These are phyloP conservation scores for Leishmania martiniquensis DNA, from an alignment of 208 protist genomes.

Conservation along the genomic window DNA sequence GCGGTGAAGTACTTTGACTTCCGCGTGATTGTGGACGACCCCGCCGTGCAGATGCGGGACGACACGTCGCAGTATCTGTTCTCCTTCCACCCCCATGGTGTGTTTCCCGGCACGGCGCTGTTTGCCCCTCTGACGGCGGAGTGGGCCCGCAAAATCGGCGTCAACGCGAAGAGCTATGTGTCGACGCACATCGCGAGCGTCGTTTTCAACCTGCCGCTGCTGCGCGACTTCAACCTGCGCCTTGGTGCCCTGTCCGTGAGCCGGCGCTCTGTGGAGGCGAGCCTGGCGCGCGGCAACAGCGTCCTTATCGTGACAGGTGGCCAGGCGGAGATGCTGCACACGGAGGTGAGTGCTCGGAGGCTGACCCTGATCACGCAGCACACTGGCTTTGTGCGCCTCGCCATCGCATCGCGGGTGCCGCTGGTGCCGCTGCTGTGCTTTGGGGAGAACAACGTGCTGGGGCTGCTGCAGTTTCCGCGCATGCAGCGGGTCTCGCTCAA, in stretches of 20 bases:
- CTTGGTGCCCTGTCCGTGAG: conserved; percentile 64
- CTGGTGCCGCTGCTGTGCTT: conserved; percentile 87
- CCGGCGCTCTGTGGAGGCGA: conserved; percentile 53
- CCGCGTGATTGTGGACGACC: conserved; percentile 62
- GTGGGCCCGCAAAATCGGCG: conserved; percentile 64
- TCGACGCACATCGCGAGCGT: conserved; percentile 74
- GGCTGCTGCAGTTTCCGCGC: conserved; percentile 58
- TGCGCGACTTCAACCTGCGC: conserved; percentile 79
- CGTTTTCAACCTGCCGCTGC: conserved; percentile 73
- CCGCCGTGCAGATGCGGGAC: conserved; percentile 54
- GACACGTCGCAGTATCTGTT: conserved; percentile 70
- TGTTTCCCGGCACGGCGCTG: conserved; percentile 78
- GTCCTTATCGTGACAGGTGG: conserved; percentile 83
- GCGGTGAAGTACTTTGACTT: conserved; percentile 75
- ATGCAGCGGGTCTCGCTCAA: conserved; percentile 69
- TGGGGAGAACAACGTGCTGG: conserved; percentile 80
- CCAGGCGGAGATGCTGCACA: conserved; percentile 88
- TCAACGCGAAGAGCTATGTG: conserved; percentile 46
- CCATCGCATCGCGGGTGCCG: conserved; percentile 59
- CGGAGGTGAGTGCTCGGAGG: conserved; percentile 37
- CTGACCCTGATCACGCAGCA: conserved; percentile 83
- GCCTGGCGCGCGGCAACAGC: conserved; percentile 69
- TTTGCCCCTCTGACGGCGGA: conserved; percentile 52
- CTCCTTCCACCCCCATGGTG: conserved; percentile 85
- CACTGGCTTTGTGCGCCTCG: conserved; percentile 79